phyloP scores from a whole-genome alignment of 768 basidiomycete species.

The Roridomyces roridus region DNA sequence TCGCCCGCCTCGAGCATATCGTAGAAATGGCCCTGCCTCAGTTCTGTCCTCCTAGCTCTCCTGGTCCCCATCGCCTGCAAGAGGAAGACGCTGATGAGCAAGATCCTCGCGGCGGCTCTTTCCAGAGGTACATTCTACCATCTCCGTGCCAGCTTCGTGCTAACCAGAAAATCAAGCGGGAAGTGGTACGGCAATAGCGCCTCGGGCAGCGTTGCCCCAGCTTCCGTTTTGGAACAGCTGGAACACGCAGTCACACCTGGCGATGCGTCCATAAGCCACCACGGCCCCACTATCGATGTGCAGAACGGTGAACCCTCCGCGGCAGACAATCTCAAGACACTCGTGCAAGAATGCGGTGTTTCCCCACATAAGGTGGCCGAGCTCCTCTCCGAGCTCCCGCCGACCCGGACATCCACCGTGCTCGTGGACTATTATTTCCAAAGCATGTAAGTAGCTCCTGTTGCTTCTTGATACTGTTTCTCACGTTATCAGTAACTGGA shows the following conservation, averaged over 20 bases:
- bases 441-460: conserved; percentile 60
- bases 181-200: conserved; percentile 88
- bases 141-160: too few species aligned
- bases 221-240: conserved; percentile 79
- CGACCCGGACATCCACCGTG: conserved; percentile 72
- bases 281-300: conserved; percentile 32
- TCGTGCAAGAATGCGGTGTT: conserved; percentile 93
- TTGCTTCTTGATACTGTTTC: not conserved
- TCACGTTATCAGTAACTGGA: conserved; percentile 75
- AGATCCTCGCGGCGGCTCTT: conserved; percentile 75
- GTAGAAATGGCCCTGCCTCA: conserved; percentile 83
- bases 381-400: conserved; percentile 87
- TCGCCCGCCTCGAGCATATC: conserved; percentile 81
- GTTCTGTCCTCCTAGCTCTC: conserved; percentile 55
- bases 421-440: conserved; percentile 85
- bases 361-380: conserved; percentile 90
- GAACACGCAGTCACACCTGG: conserved; percentile 56
- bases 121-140: too few species aligned
- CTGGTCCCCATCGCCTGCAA: conserved; percentile 48
- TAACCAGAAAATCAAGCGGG: too few species aligned
- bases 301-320: conserved; percentile 62
- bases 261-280: conserved; percentile 13
- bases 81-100: conserved; percentile 82
- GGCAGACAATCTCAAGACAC: conserved; percentile 81
- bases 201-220: conserved; percentile 82